Conservation (phyloP, 768 basidiomycete species). For the Krasilnikovozyma curviuscula region DNA sequence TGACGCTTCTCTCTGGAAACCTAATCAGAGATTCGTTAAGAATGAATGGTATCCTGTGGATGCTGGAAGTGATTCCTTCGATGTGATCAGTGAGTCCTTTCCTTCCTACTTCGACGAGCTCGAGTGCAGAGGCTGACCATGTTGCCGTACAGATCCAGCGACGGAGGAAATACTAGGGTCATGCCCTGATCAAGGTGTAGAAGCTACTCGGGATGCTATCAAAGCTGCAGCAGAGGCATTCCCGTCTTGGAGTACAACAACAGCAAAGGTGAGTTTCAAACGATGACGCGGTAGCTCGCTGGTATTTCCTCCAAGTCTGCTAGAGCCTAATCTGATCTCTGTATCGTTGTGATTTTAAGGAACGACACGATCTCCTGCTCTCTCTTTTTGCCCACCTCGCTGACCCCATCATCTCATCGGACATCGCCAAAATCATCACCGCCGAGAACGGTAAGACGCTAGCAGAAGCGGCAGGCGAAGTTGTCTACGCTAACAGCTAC, state of each 20-base stretch:
- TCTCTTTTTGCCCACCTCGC: conserved; percentile 56
- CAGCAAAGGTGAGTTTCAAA: conserved; percentile 68
- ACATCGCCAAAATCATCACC: conserved; percentile 57
- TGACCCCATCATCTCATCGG: conserved; percentile 68
- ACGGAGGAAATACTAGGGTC: too few species aligned
- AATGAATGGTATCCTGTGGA: too few species aligned
- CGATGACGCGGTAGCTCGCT: neutral
- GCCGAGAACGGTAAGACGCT: conserved; percentile 84
- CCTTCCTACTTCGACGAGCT: too few species aligned
- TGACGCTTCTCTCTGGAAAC: too few species aligned
- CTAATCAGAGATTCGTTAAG: too few species aligned
- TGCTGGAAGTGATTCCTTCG: too few species aligned
- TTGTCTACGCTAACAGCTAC: conserved; percentile 64
- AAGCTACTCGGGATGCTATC: conserved; percentile 40
- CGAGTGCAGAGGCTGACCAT: too few species aligned
- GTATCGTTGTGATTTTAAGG: conserved; percentile 34
- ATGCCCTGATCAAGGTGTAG: conserved; percentile 10
- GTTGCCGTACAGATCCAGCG: too few species aligned
- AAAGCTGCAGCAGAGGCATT: conserved; percentile 62
- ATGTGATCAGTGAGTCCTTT: too few species aligned
- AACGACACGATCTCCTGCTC: conserved; percentile 63
- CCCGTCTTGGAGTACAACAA: conserved; percentile 66
- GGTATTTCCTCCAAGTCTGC: too few species aligned
- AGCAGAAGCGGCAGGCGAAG: conserved; percentile 69
- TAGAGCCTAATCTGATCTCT: conserved; percentile 1